These are phyloP conservation scores for Mucor indicus DNA, from an alignment of 371 early-diverging fungal genomes.

Conservation along the genomic window DNA sequence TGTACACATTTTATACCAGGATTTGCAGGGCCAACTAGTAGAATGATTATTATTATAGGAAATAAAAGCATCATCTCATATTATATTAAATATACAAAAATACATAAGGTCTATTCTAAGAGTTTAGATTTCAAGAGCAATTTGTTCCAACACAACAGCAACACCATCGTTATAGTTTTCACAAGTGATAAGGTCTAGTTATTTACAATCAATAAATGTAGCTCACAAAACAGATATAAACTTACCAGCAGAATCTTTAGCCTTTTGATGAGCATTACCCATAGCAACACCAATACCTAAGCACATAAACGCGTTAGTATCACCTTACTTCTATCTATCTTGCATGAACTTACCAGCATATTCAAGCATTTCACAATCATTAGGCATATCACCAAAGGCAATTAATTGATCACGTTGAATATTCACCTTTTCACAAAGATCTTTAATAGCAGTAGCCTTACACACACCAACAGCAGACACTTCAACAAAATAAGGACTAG, in stretches of 20 bases:
- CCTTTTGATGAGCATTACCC: constrained; percentile 36
- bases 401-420: constrained; percentile 30
- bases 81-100: too few species aligned
- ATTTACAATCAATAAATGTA: neutral
- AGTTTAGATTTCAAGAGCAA: too few species aligned
- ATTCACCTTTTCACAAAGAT: constrained; percentile 28
- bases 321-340: too few species aligned
- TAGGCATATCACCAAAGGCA: constrained; percentile 59
- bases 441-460: constrained; percentile 44
- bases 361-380: constrained; percentile 52
- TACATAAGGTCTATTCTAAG: too few species aligned
- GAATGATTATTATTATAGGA: too few species aligned
- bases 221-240: neutral
- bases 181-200: constrained; percentile 24
- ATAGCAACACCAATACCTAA: constrained; percentile 35
- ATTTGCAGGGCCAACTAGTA: too few species aligned
- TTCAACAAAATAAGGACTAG: constrained; percentile 48
- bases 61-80: too few species aligned
- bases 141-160: constrained; percentile 32
- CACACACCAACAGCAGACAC: constrained; percentile 50
- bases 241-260: constrained; percentile 35
- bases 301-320: too few species aligned
- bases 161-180: constrained; percentile 35
- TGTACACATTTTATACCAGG: too few species aligned
- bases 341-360: constrained; percentile 32